Evolutionary conservation across 805 yeast genomes (phyloP), one percentile per base, ranked within the genome.

Genomic region (Starmerella lactis-condensi): DNA sequence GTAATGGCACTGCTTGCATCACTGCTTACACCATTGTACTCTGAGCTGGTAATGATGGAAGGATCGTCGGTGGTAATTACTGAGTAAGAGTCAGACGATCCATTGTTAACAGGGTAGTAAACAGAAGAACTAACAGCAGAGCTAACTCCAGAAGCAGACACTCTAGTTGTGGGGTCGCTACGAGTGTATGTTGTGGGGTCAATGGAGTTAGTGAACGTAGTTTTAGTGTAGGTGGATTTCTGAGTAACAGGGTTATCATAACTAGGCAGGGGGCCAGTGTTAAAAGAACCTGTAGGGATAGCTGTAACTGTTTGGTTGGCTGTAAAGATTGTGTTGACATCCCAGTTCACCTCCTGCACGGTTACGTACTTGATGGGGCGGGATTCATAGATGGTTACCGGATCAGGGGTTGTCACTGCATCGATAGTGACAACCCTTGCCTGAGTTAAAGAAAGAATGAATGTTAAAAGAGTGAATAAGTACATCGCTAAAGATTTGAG

Each of bases 211-310:
- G 52, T 35, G 11, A 50, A 35, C 20, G 46, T 40, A 4, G 45
- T 40, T 3, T 59, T 51, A 6, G 51, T 41, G 35, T 51, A 47
- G 6, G 47, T 35, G 18, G 46, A 24, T 9, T 37, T 41, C 24
- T 53, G 54, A 3, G 53, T 44, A 11, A 54, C 51, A 13, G 61
- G 61, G 19, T 50, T 41, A 5, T 38, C 37, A 16, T 50, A 37
- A 11, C 46, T 39, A 17, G 51, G 40, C 5, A 54, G 36, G 17
- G 58, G 41, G 16, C 48, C 39, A 3, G 59, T 51, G 24, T 50
- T 34, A 13, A 49, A 34, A 2, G 47, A 35, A 6, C 55, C 50
- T 11, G 48, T 40, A 5, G 56, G 46, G 13, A 52, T 51, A 8
- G 56, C 48, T 5, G 46, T 43, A 15, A 52, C 52, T 14, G 44